Percentiles rank a stretch among this genome's conserved stretches.
phyloP scores from a whole-genome alignment of 2,329 filamentous ascomycete species.

The Curvularia eragrostidis region DNA sequence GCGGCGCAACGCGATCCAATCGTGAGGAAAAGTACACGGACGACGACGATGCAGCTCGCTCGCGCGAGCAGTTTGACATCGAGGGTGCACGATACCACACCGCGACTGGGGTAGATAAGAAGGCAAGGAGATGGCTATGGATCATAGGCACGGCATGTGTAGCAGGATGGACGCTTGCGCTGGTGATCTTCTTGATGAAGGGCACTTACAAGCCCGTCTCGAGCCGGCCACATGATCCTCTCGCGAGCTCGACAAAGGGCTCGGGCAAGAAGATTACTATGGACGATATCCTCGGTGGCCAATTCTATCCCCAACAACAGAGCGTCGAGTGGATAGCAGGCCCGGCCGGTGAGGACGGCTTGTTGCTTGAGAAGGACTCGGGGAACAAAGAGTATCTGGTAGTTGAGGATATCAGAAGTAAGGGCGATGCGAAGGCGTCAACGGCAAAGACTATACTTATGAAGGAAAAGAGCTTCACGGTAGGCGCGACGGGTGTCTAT shows the following conservation, averaged over 20 bases:
- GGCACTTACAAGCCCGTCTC: slow-evolving; percentile 72
- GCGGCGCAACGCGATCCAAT: slow-evolving; percentile 36
- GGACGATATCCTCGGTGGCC: slow-evolving; percentile 70
- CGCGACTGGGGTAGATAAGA: slow-evolving; percentile 67
- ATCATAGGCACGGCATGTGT: slow-evolving; percentile 67
- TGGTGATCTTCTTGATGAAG: slow-evolving; percentile 70
- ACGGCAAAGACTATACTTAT: slow-evolving; percentile 74
- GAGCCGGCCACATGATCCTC: slow-evolving; percentile 70
- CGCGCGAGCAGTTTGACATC: slow-evolving; percentile 58
- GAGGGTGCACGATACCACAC: slow-evolving; percentile 58
- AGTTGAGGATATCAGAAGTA: slow-evolving; percentile 80
- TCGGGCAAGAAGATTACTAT: slow-evolving; percentile 76
- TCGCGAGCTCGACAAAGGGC: slow-evolving; percentile 66
- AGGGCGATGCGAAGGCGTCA: slow-evolving; percentile 49
- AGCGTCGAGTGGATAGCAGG: slow-evolving; percentile 79
- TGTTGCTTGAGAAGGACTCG: slow-evolving; percentile 76
- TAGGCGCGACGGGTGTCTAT: slow-evolving; percentile 61
- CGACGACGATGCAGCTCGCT: slow-evolving; percentile 52
- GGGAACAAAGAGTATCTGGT: slow-evolving; percentile 74
- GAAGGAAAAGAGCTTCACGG: slow-evolving; percentile 68
- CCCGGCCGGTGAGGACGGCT: slow-evolving; percentile 77
- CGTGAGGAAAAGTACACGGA: slow-evolving; percentile 49
- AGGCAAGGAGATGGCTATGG: slow-evolving; percentile 68
- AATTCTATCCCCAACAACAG: slow-evolving; percentile 69
- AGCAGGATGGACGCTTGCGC: slow-evolving; percentile 71